A percentile compares a stretch with the other conserved stretches of the same genome.
Evolutionary conservation across 495 filamentous ascomycete genomes (phyloP).

Genomic region (Daldinia vernicosa): DNA sequence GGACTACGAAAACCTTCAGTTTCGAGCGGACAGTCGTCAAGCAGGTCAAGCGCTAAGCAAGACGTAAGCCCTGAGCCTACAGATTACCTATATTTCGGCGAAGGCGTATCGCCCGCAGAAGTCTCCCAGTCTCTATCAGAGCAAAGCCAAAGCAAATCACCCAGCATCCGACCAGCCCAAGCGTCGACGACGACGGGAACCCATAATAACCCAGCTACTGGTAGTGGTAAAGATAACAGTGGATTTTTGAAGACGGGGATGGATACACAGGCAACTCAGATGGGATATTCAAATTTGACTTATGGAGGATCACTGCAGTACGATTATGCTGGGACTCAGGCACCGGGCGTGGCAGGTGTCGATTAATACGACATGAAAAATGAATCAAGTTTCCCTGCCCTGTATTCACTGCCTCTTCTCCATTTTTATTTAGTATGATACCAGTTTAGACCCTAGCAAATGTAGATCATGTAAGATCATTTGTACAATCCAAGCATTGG

Average conservation of each 20-base stretch:
- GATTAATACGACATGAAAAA: not conserved
- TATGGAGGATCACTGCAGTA: not conserved
- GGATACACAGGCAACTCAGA: conserved; percentile 19
- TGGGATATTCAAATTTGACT: conserved; percentile 23
- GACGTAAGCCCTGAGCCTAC: not conserved
- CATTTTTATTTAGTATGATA: conserved; percentile 1
- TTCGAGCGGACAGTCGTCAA: not conserved
- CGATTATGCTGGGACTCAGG: not conserved
- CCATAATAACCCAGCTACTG: not conserved
- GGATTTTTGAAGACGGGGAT: conserved; percentile 19
- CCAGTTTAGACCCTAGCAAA: not conserved
- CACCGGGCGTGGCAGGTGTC: not conserved
- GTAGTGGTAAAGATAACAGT: conserved; percentile 11
- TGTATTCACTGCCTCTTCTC: not conserved
- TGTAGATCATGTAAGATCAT: not conserved
- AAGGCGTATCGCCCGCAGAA: not conserved
- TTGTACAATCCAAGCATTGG: not conserved
- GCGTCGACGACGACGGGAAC: not conserved
- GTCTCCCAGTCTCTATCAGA: not conserved
- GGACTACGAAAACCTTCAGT: not conserved
- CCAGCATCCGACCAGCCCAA: not conserved
- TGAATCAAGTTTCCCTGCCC: not conserved
- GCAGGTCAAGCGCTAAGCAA: not conserved
- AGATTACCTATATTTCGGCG: not conserved
- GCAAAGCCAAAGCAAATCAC: not conserved